Base-by-base conservation (phyloP, 169 alveolate species). In the Plasmodium sp. region DNA sequence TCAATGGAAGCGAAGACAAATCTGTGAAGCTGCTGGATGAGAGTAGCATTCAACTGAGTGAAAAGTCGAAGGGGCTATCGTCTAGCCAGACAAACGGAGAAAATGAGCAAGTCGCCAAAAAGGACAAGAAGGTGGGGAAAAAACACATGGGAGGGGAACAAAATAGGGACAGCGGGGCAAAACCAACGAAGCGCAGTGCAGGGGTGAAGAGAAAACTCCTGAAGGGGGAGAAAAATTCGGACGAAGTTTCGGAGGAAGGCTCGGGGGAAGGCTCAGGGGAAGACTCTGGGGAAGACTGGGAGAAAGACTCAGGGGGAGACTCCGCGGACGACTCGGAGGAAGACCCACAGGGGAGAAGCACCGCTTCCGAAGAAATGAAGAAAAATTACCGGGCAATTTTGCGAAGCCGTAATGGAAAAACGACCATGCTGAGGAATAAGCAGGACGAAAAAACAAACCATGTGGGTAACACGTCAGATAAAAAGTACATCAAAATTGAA, bases 351-450 rank as follows among this genome's bases (percentile, higher is more conserved):
- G 83, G 16, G 62, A 12, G 22, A 51, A 51, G 62, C 62, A 51
- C 62, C 62, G 27, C 62, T 51, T 51, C 62, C 62, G 62, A 51
- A 51, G 62, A 51, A 51, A 51, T 51, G 62, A 51, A 51, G 12
- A 75, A 90, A 67, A 67, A 86, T 58, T 86, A 86, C 56, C 93
- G 58, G 33, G 33, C 41, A 86, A 86, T 86, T 33, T 86, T 86
- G 81, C 34, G 93, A 86, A 86, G 81, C 36, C 62, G 81, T 51
- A 86, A 31, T 75, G 48, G 81, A 77, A 51, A n/a, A 36, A 58
- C 10, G 18, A 58, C 41, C 48, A 48, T 4, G n/a, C 14, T 84
- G 36, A 5, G 43, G n/a, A 51, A 43, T 43, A 31, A 54, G 43
- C 27, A 34, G 31, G 74, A 84, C 54, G 75, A 84, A 72, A 71